Base-by-base conservation (phyloP, 176 grass and related monocot species). In the Oryza brachyantha region DNA sequence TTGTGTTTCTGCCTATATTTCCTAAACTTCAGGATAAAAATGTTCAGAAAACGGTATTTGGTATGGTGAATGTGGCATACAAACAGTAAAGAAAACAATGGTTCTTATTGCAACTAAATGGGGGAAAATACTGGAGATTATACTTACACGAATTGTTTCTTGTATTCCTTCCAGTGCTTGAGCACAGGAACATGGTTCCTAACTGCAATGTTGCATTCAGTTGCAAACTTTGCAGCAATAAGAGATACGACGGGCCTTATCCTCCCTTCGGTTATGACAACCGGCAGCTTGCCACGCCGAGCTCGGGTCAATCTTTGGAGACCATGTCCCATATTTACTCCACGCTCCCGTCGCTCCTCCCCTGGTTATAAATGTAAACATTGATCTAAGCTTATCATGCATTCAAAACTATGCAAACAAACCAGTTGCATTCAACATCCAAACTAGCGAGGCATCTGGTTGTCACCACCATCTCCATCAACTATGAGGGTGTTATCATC, bases 221-320 rank as follows among this genome's bases (percentile, higher is more conserved):
- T 59, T 60, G 65, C 50, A 69, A 31, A 60, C 36, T 80, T 80
- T 70, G 48, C 65, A 42, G 36, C 66, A 80, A 80, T 9, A 28
- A 41, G 64, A 36, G 77, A n/a, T n/a, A 28, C 22, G 14, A 28
- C 7, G 0, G 65, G 34, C 65, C 77, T 80, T 57, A 7, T 8
- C 35, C 16, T 61, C 39, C 74, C 41, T 77, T 29, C 26, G 11
- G 57, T 0, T 31, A 77, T 77, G 27, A 64, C 4, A 11, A 77
- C 9, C 13, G 7, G 12, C n/a, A 43, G 41, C 11, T 43, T 55
- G 1, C 62, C 76, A 10, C 13, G 6, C 0, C 29, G 12, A 34
- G 42, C 9, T 79, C 43, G 62, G 21, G 0, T 50, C 5, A 79
- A 12, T 29, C 28, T 79, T 52, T 67, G 43, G 10, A 79, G 76